These are phyloP conservation scores for Austropuccinia psidii DNA, from an alignment of 1,284 basidiomycete genomes.

Conservation along the genomic window DNA sequence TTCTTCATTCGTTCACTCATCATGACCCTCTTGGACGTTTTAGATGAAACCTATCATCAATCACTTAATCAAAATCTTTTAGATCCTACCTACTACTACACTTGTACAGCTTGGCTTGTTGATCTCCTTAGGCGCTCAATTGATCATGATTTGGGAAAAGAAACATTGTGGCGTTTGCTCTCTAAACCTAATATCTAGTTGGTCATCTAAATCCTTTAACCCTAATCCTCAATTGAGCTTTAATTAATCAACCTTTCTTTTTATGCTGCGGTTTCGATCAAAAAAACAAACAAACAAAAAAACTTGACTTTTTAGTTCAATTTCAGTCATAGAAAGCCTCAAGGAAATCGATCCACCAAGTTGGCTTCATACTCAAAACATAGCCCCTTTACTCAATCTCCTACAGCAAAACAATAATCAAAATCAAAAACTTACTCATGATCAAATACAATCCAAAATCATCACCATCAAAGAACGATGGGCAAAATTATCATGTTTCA, in stretches of 20 bases:
- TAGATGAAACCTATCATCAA: not conserved
- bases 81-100: constrained; percentile 1
- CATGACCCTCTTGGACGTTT: not conserved
- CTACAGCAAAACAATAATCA: not conserved
- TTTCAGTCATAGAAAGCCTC: not conserved
- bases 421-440: not conserved
- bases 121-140: not conserved
- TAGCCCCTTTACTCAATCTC: not conserved
- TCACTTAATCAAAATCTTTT: not conserved
- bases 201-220: not conserved
- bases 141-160: not conserved
- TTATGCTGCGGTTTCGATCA: not conserved
- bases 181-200: constrained; percentile 17
- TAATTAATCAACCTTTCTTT: not conserved
- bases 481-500: not conserved
- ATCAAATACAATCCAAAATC: not conserved
- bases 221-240: not conserved
- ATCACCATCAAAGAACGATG: constrained; percentile 3
- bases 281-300: not conserved
- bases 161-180: not conserved
- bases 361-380: not conserved
- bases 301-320: not conserved
- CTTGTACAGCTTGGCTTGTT: constrained; percentile 12
- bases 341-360: not conserved
- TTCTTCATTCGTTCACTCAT: constrained; percentile 5